Evolutionary conservation across 805 yeast species (phyloP), one percentile per base, ranked within the genome.

Genomic region (Cyberlindnera petersonii): DNA sequence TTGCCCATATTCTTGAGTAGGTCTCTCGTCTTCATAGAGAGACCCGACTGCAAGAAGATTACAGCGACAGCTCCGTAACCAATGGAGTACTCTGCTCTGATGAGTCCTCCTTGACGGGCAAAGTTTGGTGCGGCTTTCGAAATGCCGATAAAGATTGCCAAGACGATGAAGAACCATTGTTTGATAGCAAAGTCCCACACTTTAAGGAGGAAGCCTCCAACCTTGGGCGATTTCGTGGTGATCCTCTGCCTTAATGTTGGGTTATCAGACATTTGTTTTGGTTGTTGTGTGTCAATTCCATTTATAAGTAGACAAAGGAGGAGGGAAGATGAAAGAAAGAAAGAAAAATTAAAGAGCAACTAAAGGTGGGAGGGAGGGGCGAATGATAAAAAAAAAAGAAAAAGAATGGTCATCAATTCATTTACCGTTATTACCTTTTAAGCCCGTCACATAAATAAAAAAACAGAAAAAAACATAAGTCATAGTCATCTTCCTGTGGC

Each of bases 1-100:
- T 86, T 75, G 0, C 71, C 64, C 63, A 82, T 66, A 59, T 85
- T 86, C n/a, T 61, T 64, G 56, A 77, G 39, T 34, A 88, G 64
- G 21, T 75, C 75, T 29, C 64, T 69, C 1, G 93, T 76, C 31
- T 77, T 68, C 80, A 87, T 87, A 22, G 86, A 76, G 20, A 87
- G 60, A 0, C 96, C 96, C 34, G 88, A 80, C 24, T 86, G 78
- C 29, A 88, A 64, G 64, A 88, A 87, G 43, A 88, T 88, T 31
- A 85, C 64, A 0, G 94, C 95, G 14, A 87, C 95, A 0, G 94
- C 94, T 24, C 88, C 86, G 56, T 87, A 88, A 10, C 82, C 82
- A 24, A 88, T 84, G 31, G 86, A 66, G 57, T 85, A 86, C 56
- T 87, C 77, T 5, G 81, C 89, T 44, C 72, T 67, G 26, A 87